phyloP scores from a whole-genome alignment of 2,329 filamentous ascomycete genomes.

The Achaetomium macrosporum region DNA sequence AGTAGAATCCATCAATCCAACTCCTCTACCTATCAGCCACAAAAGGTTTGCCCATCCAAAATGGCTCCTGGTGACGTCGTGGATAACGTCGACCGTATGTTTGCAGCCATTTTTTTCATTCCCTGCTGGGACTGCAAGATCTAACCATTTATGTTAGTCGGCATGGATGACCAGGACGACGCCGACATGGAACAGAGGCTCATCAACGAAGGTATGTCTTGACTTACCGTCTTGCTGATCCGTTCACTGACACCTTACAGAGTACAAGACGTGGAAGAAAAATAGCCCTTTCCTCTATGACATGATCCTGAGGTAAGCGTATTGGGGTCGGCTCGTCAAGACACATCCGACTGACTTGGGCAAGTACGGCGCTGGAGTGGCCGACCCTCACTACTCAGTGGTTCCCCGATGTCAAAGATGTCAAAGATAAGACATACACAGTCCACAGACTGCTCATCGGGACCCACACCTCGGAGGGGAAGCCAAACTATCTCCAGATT shows the following conservation, averaged over 20 bases:
- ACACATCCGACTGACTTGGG: background rate
- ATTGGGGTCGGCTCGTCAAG: slow-evolving; percentile 17
- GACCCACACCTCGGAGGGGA: slow-evolving; percentile 84
- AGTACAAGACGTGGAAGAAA: slow-evolving; percentile 99
- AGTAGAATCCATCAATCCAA: background rate
- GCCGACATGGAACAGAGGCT: slow-evolving; percentile 73
- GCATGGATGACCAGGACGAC: slow-evolving; percentile 60
- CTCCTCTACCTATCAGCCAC: background rate
- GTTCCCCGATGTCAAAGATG: slow-evolving; percentile 90
- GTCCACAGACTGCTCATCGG: slow-evolving; percentile 87
- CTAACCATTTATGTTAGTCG: slow-evolving; percentile 33
- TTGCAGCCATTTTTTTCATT: background rate
- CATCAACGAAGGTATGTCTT: slow-evolving; percentile 76
- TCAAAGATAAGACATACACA: slow-evolving; percentile 79
- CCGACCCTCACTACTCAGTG: slow-evolving; percentile 96
- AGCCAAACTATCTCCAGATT: slow-evolving; percentile 89
- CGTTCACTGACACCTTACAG: slow-evolving; percentile 38
- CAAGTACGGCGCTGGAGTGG: slow-evolving; percentile 87
- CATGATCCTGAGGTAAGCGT: slow-evolving; percentile 71
- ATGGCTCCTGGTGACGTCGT: slow-evolving; percentile 46
- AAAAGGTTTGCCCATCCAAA: background rate
- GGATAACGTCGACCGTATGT: slow-evolving; percentile 45
- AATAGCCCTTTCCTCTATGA: slow-evolving; percentile 98
- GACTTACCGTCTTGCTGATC: background rate
- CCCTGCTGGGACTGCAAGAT: slow-evolving; percentile 6